These are phyloP conservation scores for Paraphaeosphaeria sporulosa DNA, from an alignment of 2,329 filamentous ascomycete species.

Conservation along the genomic window DNA sequence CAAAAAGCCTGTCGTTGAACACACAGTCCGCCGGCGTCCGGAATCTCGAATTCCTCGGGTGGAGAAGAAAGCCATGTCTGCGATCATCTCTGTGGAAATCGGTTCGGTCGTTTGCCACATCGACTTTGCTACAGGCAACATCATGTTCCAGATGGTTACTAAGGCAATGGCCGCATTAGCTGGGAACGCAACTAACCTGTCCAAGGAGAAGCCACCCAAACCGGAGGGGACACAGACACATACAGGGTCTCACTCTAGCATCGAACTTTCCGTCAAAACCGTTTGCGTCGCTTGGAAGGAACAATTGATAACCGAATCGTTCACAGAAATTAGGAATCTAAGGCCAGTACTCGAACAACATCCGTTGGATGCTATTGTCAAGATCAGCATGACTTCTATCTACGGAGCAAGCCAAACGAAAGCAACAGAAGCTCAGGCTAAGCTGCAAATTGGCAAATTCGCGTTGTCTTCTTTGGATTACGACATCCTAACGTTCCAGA, in stretches of 20 bases:
- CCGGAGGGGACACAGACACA: background rate
- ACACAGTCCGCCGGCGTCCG: conserved; percentile 28
- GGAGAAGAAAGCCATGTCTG: conserved; percentile 16
- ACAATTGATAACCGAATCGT: conserved; percentile 34
- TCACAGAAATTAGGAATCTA: conserved; percentile 15
- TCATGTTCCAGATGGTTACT: conserved; percentile 43
- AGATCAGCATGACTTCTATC: conserved; percentile 31
- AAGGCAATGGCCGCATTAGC: conserved; percentile 32
- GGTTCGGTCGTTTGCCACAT: conserved; percentile 44
- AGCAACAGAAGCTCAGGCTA: conserved; percentile 25
- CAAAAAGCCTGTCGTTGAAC: conserved; percentile 33
- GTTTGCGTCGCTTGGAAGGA: conserved; percentile 44
- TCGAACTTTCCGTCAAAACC: conserved; percentile 36
- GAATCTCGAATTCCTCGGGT: conserved; percentile 14
- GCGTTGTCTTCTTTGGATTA: conserved; percentile 57
- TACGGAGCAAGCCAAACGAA: conserved; percentile 32
- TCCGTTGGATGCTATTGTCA: conserved; percentile 40
- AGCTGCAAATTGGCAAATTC: conserved; percentile 52
- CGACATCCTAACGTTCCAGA: conserved; percentile 61
- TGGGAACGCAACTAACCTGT: conserved; percentile 11
- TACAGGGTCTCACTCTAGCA: conserved; percentile 8
- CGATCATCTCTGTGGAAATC: conserved; percentile 40
- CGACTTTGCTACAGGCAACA: conserved; percentile 45
- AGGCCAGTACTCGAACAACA: conserved; percentile 29
- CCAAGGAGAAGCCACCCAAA: conserved; percentile 4